Conservation (phyloP, 208 protist genomes). For the Zelonia costaricensis region DNA sequence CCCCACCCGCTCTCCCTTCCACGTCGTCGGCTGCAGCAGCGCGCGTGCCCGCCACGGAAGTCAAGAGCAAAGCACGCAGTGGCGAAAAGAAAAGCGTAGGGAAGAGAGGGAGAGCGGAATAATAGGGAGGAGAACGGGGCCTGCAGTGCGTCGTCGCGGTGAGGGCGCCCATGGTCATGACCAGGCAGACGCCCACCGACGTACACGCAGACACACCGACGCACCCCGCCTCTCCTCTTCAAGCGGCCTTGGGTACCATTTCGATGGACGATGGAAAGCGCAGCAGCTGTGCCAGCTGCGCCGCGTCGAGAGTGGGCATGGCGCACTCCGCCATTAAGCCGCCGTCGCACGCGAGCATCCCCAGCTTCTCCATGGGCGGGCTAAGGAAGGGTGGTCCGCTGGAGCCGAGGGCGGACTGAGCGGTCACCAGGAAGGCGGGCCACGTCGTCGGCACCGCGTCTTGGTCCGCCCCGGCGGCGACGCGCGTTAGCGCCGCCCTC, state of each 20-base stretch:
- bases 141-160: too few relatives aligned
- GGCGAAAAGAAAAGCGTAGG: too few relatives aligned
- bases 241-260: neutral
- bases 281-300: neutral
- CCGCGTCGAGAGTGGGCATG: neutral
- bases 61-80: too few relatives aligned
- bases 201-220: too few relatives aligned
- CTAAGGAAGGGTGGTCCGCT: conserved; percentile 4
- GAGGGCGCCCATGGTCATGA: too few relatives aligned
- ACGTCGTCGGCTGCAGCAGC: too few relatives aligned
- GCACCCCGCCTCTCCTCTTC: too few relatives aligned
- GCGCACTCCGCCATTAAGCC: neutral
- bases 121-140: too few relatives aligned
- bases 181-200: too few relatives aligned
- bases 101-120: too few relatives aligned
- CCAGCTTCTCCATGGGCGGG: conserved; percentile 4
- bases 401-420: neutral
- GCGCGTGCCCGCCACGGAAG: too few relatives aligned
- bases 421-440: neutral
- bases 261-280: neutral
- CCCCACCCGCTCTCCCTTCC: too few relatives aligned
- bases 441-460: neutral
- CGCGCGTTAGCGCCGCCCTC: neutral
- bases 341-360: conserved; percentile 14
- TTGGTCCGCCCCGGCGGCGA: conserved; percentile 1